Base-by-base conservation (phyloP, 495 filamentous ascomycete species). In the Penicillium herquei region DNA sequence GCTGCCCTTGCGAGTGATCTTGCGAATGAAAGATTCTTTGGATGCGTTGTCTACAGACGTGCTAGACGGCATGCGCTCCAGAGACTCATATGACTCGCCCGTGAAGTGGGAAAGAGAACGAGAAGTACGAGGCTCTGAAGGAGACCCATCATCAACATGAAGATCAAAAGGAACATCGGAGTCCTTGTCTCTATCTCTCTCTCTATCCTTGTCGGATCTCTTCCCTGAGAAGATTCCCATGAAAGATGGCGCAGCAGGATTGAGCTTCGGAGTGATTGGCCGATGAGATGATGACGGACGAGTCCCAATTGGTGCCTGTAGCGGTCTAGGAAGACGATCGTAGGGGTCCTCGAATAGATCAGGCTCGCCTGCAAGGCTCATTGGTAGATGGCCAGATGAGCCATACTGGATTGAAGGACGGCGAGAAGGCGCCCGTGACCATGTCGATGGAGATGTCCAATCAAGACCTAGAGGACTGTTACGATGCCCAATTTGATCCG, bases 1-100 rank as follows among this genome's bases (percentile, higher is more conserved):
- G 70, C 86, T 89, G 52, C 88, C 82, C 65, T 92, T 92, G 45
- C 89, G 85, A 18, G 88, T 86, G 55, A 92, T 82, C 64, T 90
- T 88, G 55, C 85, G 81, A 57, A 86, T 82, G 39, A 91, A 80
- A 3, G 84, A 81, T 59, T 85, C 83, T 59, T 84, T 84, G 3
- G 80, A 75, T 10, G 76, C 65, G 40, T 82, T 79, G 42, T 92
- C 89, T 13, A 82, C 81, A 10, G 85, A 82, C 0, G 83, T 82
- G 46, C 84, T 83, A 54, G 87, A 89, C 41, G 82, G 81, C 37
- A 86, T 77, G 46, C 80, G 79, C 41, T 91, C 89, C 33, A 91
- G 71, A n/a, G 86, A 89, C 55, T 91, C 88, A 52, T 84, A 80
- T 3, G 88, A 91, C 56, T 91, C 89, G 4, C 86, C 80, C 16